Evolutionary conservation across 2,329 filamentous ascomycete genomes (phyloP).

Genomic region (Phaeosphaeriaceae sp.): DNA sequence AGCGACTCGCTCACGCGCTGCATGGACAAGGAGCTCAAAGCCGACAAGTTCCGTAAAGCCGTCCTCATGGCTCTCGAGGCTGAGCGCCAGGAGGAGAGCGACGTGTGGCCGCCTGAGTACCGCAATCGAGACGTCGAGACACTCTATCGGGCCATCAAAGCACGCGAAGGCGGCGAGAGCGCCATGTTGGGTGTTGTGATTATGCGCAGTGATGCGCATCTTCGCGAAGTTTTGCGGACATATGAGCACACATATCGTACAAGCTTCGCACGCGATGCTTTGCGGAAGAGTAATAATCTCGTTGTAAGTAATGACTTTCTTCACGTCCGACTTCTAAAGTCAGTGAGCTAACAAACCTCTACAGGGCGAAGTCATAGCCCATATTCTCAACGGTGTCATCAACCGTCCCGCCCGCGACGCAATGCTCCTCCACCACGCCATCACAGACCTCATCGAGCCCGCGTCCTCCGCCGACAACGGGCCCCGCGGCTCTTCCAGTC

Average conservation of each 20-base stretch:
- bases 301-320: conserved; percentile 70
- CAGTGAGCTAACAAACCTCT: conserved; percentile 2
- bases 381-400: conserved; percentile 95
- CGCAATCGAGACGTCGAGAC: conserved; percentile 71
- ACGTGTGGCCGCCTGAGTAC: conserved; percentile 65
- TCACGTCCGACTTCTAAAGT: not conserved
- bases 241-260: conserved; percentile 77
- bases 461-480: conserved; percentile 25
- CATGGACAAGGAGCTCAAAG: conserved; percentile 91
- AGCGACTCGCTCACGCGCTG: conserved; percentile 79
- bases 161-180: conserved; percentile 80
- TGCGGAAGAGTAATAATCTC: conserved; percentile 88
- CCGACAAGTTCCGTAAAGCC: conserved; percentile 94
- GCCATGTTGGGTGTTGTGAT: conserved; percentile 88
- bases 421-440: conserved; percentile 86
- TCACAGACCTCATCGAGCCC: conserved; percentile 62
- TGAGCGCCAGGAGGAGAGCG: conserved; percentile 80
- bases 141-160: conserved; percentile 72
- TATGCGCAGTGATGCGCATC: conserved; percentile 78
- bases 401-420: conserved; percentile 94
- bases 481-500: conserved; percentile 22
- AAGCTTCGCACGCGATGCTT: conserved; percentile 88
- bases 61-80: conserved; percentile 85
- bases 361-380: conserved; percentile 90
- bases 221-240: conserved; percentile 77